Percentiles rank a stretch among this genome's conserved stretches.
Conservation (phyloP, 2,329 filamentous ascomycete genomes). For the Periconia digitata region DNA sequence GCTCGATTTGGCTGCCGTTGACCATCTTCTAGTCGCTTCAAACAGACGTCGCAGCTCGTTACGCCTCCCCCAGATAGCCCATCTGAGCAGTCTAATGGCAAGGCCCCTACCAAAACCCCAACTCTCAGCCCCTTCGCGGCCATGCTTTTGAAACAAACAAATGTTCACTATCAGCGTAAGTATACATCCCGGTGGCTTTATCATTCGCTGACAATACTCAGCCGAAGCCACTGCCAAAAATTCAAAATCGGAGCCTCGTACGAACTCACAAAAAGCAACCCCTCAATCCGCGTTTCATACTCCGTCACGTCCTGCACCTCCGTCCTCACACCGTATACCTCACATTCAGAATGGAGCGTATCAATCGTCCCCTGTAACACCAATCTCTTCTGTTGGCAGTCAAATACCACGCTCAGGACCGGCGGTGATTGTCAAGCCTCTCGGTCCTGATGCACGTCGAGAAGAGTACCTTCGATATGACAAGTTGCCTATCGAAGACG, state of each 20-base stretch:
- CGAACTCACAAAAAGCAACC: constrained; percentile 12
- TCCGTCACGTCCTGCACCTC: constrained; percentile 11
- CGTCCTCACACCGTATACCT: constrained; percentile 12
- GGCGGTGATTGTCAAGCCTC: constrained; percentile 52
- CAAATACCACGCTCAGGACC: constrained; percentile 35
- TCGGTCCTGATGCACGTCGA: constrained; percentile 42
- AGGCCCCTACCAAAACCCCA: constrained; percentile 14
- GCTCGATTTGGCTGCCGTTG: constrained; percentile 10
- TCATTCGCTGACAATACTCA: constrained; percentile 17
- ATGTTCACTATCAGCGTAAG: constrained; percentile 41
- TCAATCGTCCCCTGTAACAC: constrained; percentile 16
- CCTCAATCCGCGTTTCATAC: constrained; percentile 13
- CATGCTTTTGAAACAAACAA: constrained; percentile 52
- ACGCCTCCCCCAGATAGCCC: constrained; percentile 35
- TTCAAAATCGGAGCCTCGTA: constrained; percentile 5
- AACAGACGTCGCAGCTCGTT: constrained; percentile 30
- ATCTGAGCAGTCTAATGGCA: constrained; percentile 20
- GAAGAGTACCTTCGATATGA: constrained; percentile 46
- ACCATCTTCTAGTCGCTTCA: constrained; percentile 30
- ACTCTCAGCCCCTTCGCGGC: constrained; percentile 56
- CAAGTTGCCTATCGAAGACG: constrained; percentile 33
- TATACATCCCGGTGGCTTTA: background rate
- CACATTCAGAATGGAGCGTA: constrained; percentile 17
- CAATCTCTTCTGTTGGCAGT: constrained; percentile 15
- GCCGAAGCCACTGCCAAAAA: constrained; percentile 17